These are phyloP conservation scores for Acanthamoeba sp. DNA, from an alignment of 208 protist genomes.

Conservation along the genomic window DNA sequence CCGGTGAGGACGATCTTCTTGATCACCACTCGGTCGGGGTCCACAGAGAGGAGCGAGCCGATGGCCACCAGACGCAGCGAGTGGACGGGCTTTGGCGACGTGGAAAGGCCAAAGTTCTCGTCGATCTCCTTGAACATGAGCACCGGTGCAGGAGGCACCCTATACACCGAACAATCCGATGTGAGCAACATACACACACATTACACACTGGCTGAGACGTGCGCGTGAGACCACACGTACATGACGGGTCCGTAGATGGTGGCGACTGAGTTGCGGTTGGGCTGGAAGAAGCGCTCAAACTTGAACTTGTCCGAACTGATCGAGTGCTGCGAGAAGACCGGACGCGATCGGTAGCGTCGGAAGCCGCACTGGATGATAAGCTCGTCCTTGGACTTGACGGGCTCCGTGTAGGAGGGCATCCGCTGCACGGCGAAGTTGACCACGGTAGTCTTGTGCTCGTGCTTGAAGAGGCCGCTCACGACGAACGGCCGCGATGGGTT, in stretches of 20 bases:
- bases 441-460: constrained; percentile 92
- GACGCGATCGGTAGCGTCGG: constrained; percentile 83
- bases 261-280: constrained; percentile 81
- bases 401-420: constrained; percentile 78
- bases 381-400: constrained; percentile 89
- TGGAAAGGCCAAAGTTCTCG: constrained; percentile 7
- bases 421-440: constrained; percentile 88
- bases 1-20: constrained; percentile 92
- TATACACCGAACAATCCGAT: too few species aligned
- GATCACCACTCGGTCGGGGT: constrained; percentile 91
- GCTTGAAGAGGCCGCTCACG: constrained; percentile 84
- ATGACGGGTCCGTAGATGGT: constrained; percentile 90
- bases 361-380: constrained; percentile 90
- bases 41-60: constrained; percentile 83
- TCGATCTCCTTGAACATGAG: constrained; percentile 75
- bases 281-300: constrained; percentile 88
- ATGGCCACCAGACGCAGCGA: constrained; percentile 78
- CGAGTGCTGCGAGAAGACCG: constrained; percentile 89
- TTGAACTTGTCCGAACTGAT: constrained; percentile 88
- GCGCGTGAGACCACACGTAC: constrained; percentile 76
- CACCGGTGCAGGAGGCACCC: constrained; percentile 57
- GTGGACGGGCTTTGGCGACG: constrained; percentile 40
- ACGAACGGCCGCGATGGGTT: constrained; percentile 78
- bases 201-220: too few species aligned
- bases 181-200: too few species aligned